Evolutionary conservation across 148 eudicot species (phyloP).

Genomic region (Rhododendron vialii): DNA sequence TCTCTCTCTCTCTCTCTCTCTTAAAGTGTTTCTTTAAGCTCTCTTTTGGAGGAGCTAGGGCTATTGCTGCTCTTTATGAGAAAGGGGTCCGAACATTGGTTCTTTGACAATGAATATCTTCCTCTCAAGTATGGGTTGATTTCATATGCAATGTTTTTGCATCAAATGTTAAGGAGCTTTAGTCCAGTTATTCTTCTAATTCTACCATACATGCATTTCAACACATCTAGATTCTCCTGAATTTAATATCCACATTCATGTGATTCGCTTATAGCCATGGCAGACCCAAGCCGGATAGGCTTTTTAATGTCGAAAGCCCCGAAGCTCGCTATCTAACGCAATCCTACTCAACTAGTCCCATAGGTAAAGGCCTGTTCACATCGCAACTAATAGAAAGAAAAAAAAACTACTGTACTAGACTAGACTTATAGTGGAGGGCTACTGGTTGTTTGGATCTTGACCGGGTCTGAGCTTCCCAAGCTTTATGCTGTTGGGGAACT

Average conservation of each 20-base stretch:
- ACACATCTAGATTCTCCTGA: background rate
- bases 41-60: background rate
- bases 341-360: no score
- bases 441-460: background rate
- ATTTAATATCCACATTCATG: background rate
- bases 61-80: background rate
- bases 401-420: no score
- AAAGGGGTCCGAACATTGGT: background rate
- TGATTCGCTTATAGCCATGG: background rate
- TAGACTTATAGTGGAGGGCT: no score
- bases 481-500: background rate
- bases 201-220: background rate
- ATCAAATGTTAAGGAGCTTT: background rate
- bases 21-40: background rate
- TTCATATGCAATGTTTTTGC: background rate
- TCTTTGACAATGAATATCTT: background rate
- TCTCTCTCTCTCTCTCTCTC: background rate
- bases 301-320: no score
- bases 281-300: no score
- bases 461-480: background rate
- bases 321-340: no score
- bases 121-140: background rate
- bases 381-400: no score
- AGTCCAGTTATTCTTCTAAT: background rate
- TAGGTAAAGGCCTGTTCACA: no score